These are phyloP conservation scores for Podila clonocystis DNA, from an alignment of 192 early-diverging fungal species.

Conservation along the genomic window DNA sequence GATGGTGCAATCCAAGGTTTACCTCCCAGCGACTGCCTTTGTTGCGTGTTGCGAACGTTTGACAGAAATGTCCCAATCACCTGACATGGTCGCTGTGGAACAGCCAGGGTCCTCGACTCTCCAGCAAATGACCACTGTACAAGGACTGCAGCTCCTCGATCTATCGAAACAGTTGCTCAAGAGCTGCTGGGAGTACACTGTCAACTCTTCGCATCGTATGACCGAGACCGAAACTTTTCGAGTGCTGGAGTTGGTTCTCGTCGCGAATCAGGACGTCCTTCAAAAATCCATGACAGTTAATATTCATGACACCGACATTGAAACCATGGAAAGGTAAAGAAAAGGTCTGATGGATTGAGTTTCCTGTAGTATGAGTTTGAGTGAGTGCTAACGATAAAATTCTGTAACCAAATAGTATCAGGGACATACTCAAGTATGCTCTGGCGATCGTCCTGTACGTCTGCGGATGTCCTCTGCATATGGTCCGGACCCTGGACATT, in stretches of 20 bases:
- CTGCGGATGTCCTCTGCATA: slow-evolving; percentile 49
- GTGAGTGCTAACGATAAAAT: background rate
- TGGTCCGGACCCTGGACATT: slow-evolving; percentile 48
- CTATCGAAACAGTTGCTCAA: slow-evolving; percentile 10
- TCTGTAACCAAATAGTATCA: slow-evolving; percentile 17
- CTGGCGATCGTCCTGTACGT: slow-evolving; percentile 51
- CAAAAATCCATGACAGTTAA: slow-evolving; percentile 6
- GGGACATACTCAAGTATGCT: slow-evolving; percentile 56
- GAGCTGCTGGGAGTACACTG: slow-evolving; percentile 17
- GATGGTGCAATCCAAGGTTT: slow-evolving; percentile 31
- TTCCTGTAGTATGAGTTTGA: background rate
- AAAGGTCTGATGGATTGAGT: too few species aligned
- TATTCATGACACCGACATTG: background rate
- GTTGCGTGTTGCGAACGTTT: slow-evolving; percentile 19
- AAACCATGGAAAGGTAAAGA: slow-evolving; percentile 26
- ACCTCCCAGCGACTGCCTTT: slow-evolving; percentile 15
- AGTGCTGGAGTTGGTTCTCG: slow-evolving; percentile 22
- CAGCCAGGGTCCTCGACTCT: background rate
- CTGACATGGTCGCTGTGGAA: background rate
- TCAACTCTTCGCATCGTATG: slow-evolving; percentile 3
- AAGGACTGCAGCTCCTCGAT: slow-evolving; percentile 5
- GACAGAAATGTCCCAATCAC: slow-evolving; percentile 1
- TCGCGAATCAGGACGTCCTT: slow-evolving; percentile 10
- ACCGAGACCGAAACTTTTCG: slow-evolving; percentile 14
- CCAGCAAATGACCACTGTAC: background rate